Percentiles rank a stretch among this genome's conserved stretches.
phyloP scores from a whole-genome alignment of 228 moss, liverwort and hornwort species.

The Sphagnum fallax region DNA sequence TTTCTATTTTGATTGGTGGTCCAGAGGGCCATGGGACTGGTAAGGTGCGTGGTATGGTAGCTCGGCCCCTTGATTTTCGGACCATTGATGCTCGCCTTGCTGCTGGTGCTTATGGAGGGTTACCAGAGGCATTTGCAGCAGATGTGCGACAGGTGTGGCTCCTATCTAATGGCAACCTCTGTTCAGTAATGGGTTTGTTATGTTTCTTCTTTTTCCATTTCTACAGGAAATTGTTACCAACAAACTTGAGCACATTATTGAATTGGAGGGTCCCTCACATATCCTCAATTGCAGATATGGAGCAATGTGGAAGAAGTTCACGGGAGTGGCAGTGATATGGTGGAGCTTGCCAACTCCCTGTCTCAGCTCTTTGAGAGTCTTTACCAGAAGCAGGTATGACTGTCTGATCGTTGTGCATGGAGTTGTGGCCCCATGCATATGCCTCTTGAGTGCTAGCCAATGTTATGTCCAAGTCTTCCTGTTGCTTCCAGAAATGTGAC shows the following conservation, averaged over 20 bases:
- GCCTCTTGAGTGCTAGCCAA: not conserved
- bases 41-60: conserved; percentile 55
- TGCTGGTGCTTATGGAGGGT: conserved; percentile 87
- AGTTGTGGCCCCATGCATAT: not conserved
- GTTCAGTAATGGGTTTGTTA: too few species aligned
- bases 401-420: not conserved
- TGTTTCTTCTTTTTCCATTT: conserved; percentile 1
- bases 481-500: not conserved
- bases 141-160: conserved; percentile 81
- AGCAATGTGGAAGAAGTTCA: conserved; percentile 70
- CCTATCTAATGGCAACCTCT: too few species aligned
- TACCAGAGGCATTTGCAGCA: conserved; percentile 86
- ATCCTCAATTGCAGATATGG: conserved; percentile 53
- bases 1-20: conserved; percentile 59
- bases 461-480: not conserved
- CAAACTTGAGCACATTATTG: not conserved
- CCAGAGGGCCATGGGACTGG: conserved; percentile 49
- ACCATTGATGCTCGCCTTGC: conserved; percentile 91
- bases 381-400: conserved; percentile 74
- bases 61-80: conserved; percentile 91
- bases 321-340: conserved; percentile 53
- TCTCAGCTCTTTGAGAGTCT: conserved; percentile 81
- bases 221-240: too few species aligned
- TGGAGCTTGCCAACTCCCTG: conserved; percentile 44
- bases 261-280: not conserved